Conservation (phyloP, 2,329 filamentous ascomycete genomes). For the Tolypocladium tropicale region DNA sequence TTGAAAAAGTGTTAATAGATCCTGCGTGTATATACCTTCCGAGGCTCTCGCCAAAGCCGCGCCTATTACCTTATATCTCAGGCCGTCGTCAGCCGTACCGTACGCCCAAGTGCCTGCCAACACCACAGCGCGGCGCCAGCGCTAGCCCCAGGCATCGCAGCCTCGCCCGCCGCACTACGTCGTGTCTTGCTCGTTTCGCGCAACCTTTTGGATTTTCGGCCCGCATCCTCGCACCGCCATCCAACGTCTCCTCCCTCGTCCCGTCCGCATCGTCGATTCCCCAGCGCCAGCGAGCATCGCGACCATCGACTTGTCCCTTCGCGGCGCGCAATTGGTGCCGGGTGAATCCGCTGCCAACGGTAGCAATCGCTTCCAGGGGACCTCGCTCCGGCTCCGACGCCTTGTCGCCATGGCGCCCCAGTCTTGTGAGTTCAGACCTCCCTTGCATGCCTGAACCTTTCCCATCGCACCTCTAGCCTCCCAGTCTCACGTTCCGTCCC, state of each 20-base stretch:
- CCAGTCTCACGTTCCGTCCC: background rate
- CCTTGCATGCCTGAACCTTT: slow-evolving; percentile 3
- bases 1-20: too few species aligned
- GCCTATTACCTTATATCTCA: too few species aligned
- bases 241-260: background rate
- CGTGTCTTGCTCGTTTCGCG: background rate
- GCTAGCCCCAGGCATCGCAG: slow-evolving; percentile 5
- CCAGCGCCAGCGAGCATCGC: background rate
- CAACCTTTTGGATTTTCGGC: background rate
- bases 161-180: slow-evolving; percentile 7
- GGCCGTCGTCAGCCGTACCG: too few species aligned
- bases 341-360: background rate
- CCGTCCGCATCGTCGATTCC: background rate
- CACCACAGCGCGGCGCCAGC: background rate
- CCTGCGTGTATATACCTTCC: too few species aligned
- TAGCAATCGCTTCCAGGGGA: background rate
- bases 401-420: slow-evolving; percentile 16
- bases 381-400: background rate
- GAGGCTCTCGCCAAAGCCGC: too few species aligned
- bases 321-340: background rate
- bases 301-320: background rate
- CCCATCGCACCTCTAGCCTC: background rate
- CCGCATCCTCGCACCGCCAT: background rate
- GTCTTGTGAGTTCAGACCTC: slow-evolving; percentile 13
- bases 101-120: too few species aligned